Evolutionary conservation across 2,329 filamentous ascomycete genomes (phyloP), one percentile per base, ranked within the genome.

Genomic region (Penicillium polonicum): DNA sequence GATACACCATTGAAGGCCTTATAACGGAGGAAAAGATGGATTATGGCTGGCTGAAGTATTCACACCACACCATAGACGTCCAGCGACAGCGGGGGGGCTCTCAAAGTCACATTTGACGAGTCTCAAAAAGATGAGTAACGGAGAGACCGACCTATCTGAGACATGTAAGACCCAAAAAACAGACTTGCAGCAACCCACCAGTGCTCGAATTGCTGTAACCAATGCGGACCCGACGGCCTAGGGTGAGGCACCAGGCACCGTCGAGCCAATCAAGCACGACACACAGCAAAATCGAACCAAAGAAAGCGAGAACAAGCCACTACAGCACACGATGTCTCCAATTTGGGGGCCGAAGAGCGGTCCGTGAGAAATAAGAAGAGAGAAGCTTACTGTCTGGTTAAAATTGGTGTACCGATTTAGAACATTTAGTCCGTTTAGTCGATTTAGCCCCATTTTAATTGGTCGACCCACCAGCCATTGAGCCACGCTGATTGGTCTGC

Each of bases 401-500:
- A 42, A 41, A 29, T 42, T n/a, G 10, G 41, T 56, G 17, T n/a
- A 19, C 42, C 53, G 46, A 53, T 48, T 53, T 57, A 57, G 55
- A 53, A 53, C 55, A 33, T 33, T 35, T 46, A 38, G 43, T 10
- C 25, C 15, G 31, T n/a, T 43, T 25, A 9, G 21, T 23, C 4
- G 8, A 25, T 25, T 25, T 25, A 19, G 27, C 2, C 3, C 35
- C 35, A 42, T 33, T 39, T 39, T 55, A 21, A 60, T 13, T 38
- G 39, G 46, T 31, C 0, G 54, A 54, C 27, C 46, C 53, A 52
- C 45, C 9, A 4, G 23, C 0, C 7, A 13, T 4, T 13, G 2
- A 17, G 3, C 15, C 5, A 21, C 25, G 51, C 41, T 58, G 31
- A 55, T 66, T 65, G 61, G 64, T 23, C 53, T 1, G 64, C 52